phyloP scores from a whole-genome alignment of 805 yeast genomes.

The Candida railenensis region DNA sequence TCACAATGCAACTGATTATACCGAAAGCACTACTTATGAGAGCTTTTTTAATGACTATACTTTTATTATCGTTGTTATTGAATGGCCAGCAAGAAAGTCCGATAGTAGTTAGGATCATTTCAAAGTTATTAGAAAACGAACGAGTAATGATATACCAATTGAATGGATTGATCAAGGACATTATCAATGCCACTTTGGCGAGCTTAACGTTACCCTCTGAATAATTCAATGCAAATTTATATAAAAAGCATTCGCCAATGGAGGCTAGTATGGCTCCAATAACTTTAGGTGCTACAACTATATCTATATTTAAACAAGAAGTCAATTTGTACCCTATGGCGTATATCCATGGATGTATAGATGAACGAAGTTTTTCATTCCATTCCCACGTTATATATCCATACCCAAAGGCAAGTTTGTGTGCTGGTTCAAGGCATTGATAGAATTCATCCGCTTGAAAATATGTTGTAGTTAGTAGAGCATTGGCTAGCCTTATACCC shows the following conservation, averaged over 20 bases:
- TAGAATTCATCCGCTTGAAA: slow-evolving; percentile 97
- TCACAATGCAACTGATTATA: slow-evolving; percentile 60
- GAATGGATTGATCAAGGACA: slow-evolving; percentile 67
- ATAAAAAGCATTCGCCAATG: slow-evolving; percentile 63
- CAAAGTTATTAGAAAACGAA: slow-evolving; percentile 83
- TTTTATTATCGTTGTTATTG: slow-evolving; percentile 25
- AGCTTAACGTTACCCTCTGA: slow-evolving; percentile 26
- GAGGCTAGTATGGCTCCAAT: slow-evolving; percentile 70
- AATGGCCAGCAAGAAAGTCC: slow-evolving; percentile 77
- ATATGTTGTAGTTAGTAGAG: slow-evolving; percentile 65
- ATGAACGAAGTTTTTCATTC: slow-evolving; percentile 71
- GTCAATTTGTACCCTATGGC: slow-evolving; percentile 38
- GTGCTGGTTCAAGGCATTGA: slow-evolving; percentile 94
- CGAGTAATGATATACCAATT: slow-evolving; percentile 81
- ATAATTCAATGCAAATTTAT: slow-evolving; percentile 42
- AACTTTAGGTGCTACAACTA: slow-evolving; percentile 54
- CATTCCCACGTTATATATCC: slow-evolving; percentile 97
- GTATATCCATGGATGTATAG: slow-evolving; percentile 76
- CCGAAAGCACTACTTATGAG: slow-evolving; percentile 50
- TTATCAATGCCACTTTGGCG: slow-evolving; percentile 42
- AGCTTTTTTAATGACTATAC: slow-evolving; percentile 14
- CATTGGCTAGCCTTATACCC: slow-evolving; percentile 55
- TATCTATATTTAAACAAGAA: slow-evolving; percentile 37
- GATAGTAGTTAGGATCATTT: slow-evolving; percentile 64
- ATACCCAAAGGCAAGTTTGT: slow-evolving; percentile 64